phyloP scores from a whole-genome alignment of 352 stramenopile genomes.

The Phytophthora capsici region DNA sequence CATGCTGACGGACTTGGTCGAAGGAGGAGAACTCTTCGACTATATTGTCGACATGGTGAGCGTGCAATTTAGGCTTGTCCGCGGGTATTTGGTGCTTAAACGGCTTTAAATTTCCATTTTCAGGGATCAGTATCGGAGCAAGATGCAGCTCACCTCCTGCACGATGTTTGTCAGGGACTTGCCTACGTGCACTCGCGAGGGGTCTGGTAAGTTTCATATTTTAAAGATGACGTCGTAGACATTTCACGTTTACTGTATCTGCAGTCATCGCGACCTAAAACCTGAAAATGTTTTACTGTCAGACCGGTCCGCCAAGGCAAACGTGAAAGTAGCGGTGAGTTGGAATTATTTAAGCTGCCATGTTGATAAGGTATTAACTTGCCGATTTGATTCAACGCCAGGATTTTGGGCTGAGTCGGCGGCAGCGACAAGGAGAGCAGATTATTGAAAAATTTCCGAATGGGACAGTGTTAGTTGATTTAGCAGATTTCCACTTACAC shows the following conservation, averaged over 20 bases:
- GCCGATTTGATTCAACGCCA: constrained; percentile 15
- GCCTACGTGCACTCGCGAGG: constrained; percentile 72
- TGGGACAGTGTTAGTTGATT: constrained; percentile 64
- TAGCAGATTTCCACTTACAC: background rate
- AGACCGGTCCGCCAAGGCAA: constrained; percentile 53
- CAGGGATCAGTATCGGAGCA: constrained; percentile 79
- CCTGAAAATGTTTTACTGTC: constrained; percentile 80
- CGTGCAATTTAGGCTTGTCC: too few species aligned
- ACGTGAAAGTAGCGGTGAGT: constrained; percentile 75
- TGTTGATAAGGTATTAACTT: too few species aligned
- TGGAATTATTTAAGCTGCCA: too few species aligned
- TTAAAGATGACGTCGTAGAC: background rate
- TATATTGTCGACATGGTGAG: constrained; percentile 78
- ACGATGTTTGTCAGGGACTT: constrained; percentile 65
- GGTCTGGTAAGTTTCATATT: constrained; percentile 54
- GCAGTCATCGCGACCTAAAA: constrained; percentile 79
- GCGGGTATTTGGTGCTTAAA: background rate
- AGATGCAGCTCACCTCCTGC: constrained; percentile 70
- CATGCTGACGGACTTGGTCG: constrained; percentile 81
- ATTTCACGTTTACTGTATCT: constrained; percentile 6
- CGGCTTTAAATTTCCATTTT: background rate
- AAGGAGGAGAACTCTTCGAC: constrained; percentile 81
- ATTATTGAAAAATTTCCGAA: constrained; percentile 61
- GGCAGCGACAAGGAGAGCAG: constrained; percentile 47
- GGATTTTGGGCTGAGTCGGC: constrained; percentile 78